These are phyloP conservation scores for Kurtzmaniella quercitrusa DNA, from an alignment of 1,139 yeast species.

Conservation along the genomic window DNA sequence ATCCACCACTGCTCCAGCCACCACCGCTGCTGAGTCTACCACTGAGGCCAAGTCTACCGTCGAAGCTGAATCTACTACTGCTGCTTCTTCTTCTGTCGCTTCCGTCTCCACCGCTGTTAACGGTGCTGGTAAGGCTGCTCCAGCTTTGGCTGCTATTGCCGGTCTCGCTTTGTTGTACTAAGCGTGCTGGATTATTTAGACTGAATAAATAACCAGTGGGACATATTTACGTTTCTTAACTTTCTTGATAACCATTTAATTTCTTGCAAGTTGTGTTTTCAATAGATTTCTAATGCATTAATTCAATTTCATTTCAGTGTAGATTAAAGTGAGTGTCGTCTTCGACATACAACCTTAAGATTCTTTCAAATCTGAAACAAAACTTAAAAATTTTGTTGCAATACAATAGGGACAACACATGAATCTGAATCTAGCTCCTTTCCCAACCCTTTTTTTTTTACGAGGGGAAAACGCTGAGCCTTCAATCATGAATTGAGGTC, in stretches of 20 bases:
- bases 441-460: neutral
- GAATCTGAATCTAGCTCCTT: too few species aligned
- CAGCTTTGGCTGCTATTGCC: slow-evolving; percentile 10
- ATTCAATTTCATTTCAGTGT: too few species aligned
- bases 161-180: slow-evolving; percentile 9
- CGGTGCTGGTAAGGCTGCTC: slow-evolving; percentile 9
- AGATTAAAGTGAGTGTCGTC: too few species aligned
- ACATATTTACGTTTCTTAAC: neutral
- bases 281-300: neutral
- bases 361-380: too few species aligned
- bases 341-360: too few species aligned
- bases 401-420: too few species aligned
- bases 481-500: neutral
- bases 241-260: slow-evolving; percentile 2
- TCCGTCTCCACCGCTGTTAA: slow-evolving; percentile 10
- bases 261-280: slow-evolving; percentile 1
- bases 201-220: neutral
- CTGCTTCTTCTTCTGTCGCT: slow-evolving; percentile 8
- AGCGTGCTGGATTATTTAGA: slow-evolving; percentile 1
- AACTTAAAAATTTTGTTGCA: too few species aligned
- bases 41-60: slow-evolving; percentile 12
- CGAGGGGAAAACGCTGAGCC: neutral
- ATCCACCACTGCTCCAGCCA: slow-evolving; percentile 7
- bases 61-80: slow-evolving; percentile 13
- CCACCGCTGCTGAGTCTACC: slow-evolving; percentile 11